Conservation (phyloP, 164 flowering plant genomes). For the Kingdonia uniflora region DNA sequence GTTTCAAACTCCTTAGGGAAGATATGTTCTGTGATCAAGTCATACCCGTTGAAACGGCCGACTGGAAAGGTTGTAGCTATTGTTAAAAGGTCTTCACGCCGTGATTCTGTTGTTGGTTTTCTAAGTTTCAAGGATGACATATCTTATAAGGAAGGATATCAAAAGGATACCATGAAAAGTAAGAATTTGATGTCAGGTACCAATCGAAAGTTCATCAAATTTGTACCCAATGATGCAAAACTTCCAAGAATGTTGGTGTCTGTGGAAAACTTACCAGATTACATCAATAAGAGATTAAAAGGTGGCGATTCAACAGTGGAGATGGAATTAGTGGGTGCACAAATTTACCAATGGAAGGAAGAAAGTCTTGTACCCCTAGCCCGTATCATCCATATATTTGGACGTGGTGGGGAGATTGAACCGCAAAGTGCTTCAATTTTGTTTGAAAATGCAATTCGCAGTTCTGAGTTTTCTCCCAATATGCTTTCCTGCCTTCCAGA, state of each 20-base stretch:
- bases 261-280: constrained; percentile 40
- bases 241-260: constrained; percentile 66
- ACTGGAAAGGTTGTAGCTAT: constrained; percentile 80
- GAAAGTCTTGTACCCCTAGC: constrained; percentile 56
- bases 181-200: constrained; percentile 12
- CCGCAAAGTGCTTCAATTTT: constrained; percentile 68
- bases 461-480: constrained; percentile 58
- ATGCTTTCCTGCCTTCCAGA: constrained; percentile 64
- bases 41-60: constrained; percentile 66
- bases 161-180: constrained; percentile 27
- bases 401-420: constrained; percentile 65
- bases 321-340: constrained; percentile 71
- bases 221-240: constrained; percentile 59
- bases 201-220: constrained; percentile 33
- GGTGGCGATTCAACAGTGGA: constrained; percentile 49
- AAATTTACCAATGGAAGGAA: constrained; percentile 60
- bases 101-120: constrained; percentile 65
- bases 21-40: constrained; percentile 34
- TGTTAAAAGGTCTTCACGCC: constrained; percentile 53
- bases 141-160: constrained; percentile 21
- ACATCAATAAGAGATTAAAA: constrained; percentile 50
- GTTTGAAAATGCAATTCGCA: constrained; percentile 52
- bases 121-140: constrained; percentile 53
- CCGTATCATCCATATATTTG: constrained; percentile 42
- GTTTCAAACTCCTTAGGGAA: constrained; percentile 25